These are phyloP conservation scores for Paracorniculantispora psalliotae DNA, from an alignment of 2,329 filamentous ascomycete genomes.

Conservation along the genomic window DNA sequence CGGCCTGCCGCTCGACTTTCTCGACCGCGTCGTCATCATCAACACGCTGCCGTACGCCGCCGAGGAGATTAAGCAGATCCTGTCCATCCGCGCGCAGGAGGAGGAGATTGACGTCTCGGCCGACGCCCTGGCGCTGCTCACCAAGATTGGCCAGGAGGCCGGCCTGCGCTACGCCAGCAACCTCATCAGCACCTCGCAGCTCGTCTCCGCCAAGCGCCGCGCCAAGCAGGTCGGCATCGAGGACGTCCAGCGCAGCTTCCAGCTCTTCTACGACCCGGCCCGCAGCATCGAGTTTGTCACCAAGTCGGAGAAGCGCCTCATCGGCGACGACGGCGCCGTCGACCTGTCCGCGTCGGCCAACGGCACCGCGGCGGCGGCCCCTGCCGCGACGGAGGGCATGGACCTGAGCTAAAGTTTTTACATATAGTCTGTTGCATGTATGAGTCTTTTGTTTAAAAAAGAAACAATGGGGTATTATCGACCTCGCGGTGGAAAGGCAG, in stretches of 20 bases:
- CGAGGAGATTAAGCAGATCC: constrained; percentile 87
- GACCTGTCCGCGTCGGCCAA: constrained; percentile 57
- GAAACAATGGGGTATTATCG: not conserved
- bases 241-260: constrained; percentile 90
- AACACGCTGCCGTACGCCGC: constrained; percentile 79
- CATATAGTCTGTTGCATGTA: not conserved
- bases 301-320: constrained; percentile 88
- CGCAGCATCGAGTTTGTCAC: constrained; percentile 87
- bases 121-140: constrained; percentile 85
- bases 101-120: constrained; percentile 90
- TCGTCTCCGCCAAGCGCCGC: constrained; percentile 80
- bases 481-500: not conserved
- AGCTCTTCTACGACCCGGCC: constrained; percentile 84
- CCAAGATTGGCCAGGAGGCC: constrained; percentile 91
- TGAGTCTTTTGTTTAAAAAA: not conserved
- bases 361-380: constrained; percentile 26
- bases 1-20: constrained; percentile 88
- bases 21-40: constrained; percentile 94
- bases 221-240: constrained; percentile 78
- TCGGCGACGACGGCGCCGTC: constrained; percentile 79
- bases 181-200: constrained; percentile 88
- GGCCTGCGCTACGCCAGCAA: constrained; percentile 96
- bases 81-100: constrained; percentile 88
- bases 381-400: constrained; percentile 38
- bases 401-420: constrained; percentile 35